Evolutionary conservation across 208 protist species (phyloP).

Genomic region (Trypanosoma congolense): DNA sequence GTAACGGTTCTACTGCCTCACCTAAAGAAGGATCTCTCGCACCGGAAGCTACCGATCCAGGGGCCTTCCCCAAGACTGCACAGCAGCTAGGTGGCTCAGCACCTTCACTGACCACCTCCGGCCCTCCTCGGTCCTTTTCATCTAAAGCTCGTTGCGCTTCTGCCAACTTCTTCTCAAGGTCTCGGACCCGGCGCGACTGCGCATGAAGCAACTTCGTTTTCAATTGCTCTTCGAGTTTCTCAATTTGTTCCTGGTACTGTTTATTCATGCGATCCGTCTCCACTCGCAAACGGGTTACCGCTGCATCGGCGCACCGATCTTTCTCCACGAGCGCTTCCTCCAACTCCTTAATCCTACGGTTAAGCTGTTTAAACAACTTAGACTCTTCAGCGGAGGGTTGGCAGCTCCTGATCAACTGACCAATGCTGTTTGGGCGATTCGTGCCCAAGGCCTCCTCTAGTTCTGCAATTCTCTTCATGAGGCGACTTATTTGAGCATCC

Average conservation of each 20-base stretch:
- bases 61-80: too few species aligned
- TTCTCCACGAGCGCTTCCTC: constrained; percentile 59
- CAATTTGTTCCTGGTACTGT: constrained; percentile 57
- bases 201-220: constrained; percentile 22
- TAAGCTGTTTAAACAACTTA: constrained; percentile 43
- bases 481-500: constrained; percentile 19
- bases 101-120: not conserved
- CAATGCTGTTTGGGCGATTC: constrained; percentile 50
- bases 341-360: constrained; percentile 38
- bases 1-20: not conserved
- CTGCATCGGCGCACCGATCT: constrained; percentile 50
- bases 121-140: constrained; percentile 10
- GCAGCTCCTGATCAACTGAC: constrained; percentile 55
- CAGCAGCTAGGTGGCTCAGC: not conserved
- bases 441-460: constrained; percentile 40
- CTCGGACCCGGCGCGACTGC: constrained; percentile 22
- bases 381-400: constrained; percentile 34
- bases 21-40: not conserved
- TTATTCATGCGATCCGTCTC: constrained; percentile 51
- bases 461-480: constrained; percentile 36
- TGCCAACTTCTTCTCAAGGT: constrained; percentile 27
- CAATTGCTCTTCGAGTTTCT: constrained; percentile 34
- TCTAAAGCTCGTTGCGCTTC: constrained; percentile 14
- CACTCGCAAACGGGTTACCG: constrained; percentile 42
- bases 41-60: not conserved